Base-by-base conservation (phyloP, 2,329 filamentous ascomycete genomes). In the Microdochium bolleyi region DNA sequence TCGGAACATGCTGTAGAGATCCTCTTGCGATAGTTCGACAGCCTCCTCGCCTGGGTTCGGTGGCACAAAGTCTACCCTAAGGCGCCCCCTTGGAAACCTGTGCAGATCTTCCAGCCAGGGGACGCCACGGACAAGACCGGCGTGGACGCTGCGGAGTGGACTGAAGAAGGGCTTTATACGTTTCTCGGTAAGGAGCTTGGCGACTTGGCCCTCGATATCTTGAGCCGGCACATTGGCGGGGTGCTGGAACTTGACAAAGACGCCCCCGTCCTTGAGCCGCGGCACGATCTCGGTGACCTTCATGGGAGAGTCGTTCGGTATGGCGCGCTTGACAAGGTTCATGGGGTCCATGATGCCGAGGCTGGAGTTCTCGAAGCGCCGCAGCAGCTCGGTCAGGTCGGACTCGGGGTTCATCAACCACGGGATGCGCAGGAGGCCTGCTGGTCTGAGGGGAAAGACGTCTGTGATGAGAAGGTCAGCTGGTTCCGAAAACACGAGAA, bases 101-200 rank as follows among this genome's bases (percentile, higher is more conserved):
- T 90, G 88, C 25, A 99, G 73, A 65, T 99, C 94, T 64, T 97
- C 94, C 2, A 97, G 79, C 94, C 94, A 99, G 0, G 94, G 94
- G 22, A 85, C 83, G 10, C 94, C 94, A 52, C 83, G 77, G 2
- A 99, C 94, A 7, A 91, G 73, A 24, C 84, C 83, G 3, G 84
- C 83, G 49, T 82, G 79, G 53, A 95, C 85, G 14, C 79, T 72
- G 22, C 82, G 78, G 58, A 96, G 85, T 0, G 91, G 91, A 60
- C 86, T 95, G 74, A 94, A 96, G 88, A 92, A 95, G 2, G 92
- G 92, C 55, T 84, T 89, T 37, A 95, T 80, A 0, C 86, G 87
- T 16, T 85, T 78, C 55, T 89, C 75, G 53, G 79, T 73, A 1
- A 97, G 74, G 57, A 86, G 78, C 30, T 81, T 72, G 24, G 78